Evolutionary conservation across 495 filamentous ascomycete species (phyloP), one percentile per base, ranked within the genome.

Genomic region (Stereocaulon alpinum): DNA sequence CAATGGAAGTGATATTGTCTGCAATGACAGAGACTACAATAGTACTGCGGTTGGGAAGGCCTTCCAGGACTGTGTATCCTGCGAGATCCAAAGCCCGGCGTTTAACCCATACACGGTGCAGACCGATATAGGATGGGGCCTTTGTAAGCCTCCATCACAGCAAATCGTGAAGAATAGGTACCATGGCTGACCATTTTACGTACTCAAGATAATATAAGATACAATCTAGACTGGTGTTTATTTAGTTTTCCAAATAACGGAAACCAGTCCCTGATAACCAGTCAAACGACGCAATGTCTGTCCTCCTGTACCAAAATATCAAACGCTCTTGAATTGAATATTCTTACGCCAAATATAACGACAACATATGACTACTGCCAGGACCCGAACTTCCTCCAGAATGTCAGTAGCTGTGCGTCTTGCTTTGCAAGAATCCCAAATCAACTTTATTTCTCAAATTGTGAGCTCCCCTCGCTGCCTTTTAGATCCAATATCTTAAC

Each of bases 1-100:
- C 15, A 77, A 74, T 40, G 61, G 68, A 6, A 64, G 62, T 4
- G 79, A 86, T 51, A 80, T 86, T 44, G 69, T 69, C 1, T 86
- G 83, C 65, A 56, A 74, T 44, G 81, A 86, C 66, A 50, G 61
- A 3, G 68, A 73, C 5, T 86, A 74, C 62, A 70, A 69, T 17
- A 66, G 63, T 11, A 73, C 75, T 2, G 55, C 60, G 0, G 69
- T 64, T 11, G 84, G 82, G 1, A 70, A 66, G 29, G 70, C 71
- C 47, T 87, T 84, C 62, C 67, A 84, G 63, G 69, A 73, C 9
- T 87, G 84, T 55, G 55, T 85, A 29, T 68, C 71, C n/a, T 87
- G 84, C 60, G 67, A 82, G 54, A 69, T 85, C 62, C 66, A 74
- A n/a, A 86, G 82, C 57, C 70, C 71, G 7, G 79, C 75, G 58